Evolutionary conservation across 2,329 filamentous ascomycete genomes (phyloP).

Genomic region (Rutstroemia sp.): DNA sequence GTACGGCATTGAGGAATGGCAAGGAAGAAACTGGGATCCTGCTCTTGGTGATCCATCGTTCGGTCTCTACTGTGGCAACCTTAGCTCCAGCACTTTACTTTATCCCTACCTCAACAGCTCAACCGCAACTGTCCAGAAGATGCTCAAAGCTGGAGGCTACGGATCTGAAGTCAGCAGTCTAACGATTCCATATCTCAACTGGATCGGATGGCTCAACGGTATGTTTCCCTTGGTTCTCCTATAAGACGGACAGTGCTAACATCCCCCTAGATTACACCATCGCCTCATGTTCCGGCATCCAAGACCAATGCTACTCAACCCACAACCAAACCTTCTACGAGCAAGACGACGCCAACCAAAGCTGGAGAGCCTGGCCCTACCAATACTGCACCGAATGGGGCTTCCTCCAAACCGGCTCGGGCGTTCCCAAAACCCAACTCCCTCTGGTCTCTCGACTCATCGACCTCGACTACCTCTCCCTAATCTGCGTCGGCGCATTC

Average conservation of each 20-base stretch:
- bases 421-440: slow-evolving; percentile 54
- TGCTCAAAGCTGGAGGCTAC: slow-evolving; percentile 43
- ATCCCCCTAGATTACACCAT: neutral
- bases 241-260: neutral
- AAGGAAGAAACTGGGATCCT: slow-evolving; percentile 54
- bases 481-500: slow-evolving; percentile 61
- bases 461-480: slow-evolving; percentile 52
- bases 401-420: slow-evolving; percentile 66
- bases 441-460: slow-evolving; percentile 67
- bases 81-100: slow-evolving; percentile 39
- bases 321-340: slow-evolving; percentile 41
- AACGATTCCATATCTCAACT: slow-evolving; percentile 47
- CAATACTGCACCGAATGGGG: slow-evolving; percentile 56
- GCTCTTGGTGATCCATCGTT: slow-evolving; percentile 41
- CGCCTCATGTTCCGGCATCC: slow-evolving; percentile 21
- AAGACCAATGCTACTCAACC: slow-evolving; percentile 44
- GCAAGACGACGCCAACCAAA: slow-evolving; percentile 35
- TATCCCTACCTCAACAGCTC: slow-evolving; percentile 59
- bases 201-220: slow-evolving; percentile 43
- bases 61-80: slow-evolving; percentile 46
- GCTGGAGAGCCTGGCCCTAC: slow-evolving; percentile 49
- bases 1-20: slow-evolving; percentile 42
- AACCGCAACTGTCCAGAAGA: slow-evolving; percentile 50
- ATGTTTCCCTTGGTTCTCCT: neutral
- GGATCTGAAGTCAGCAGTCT: slow-evolving; percentile 33